Conservation (phyloP, 768 basidiomycete genomes). For the Plicaturopsis crispa region DNA sequence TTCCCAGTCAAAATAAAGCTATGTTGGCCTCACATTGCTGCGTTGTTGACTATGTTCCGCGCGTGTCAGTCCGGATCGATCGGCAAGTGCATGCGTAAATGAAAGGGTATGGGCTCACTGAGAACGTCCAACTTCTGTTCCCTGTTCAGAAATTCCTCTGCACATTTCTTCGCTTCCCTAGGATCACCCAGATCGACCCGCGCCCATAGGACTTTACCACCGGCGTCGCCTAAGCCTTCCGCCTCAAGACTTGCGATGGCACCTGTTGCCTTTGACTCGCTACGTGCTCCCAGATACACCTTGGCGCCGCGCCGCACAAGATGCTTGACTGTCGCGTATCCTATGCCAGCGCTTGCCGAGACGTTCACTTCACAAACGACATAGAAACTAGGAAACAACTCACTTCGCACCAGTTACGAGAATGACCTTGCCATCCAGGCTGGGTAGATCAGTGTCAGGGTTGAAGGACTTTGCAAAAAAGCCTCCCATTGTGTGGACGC, state of each 20-base stretch:
- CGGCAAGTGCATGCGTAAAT: neutral
- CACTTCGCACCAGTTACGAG: conserved; percentile 2
- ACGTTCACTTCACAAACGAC: neutral
- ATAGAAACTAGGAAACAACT: neutral
- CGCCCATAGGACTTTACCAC: conserved; percentile 41
- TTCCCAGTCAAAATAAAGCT: no score
- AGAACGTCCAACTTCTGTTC: conserved; percentile 51
- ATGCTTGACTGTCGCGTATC: conserved; percentile 41
- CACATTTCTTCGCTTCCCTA: conserved; percentile 36
- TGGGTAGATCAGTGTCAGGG: conserved; percentile 22
- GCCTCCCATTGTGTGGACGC: no score
- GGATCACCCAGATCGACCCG: conserved; percentile 46
- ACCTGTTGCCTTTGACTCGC: conserved; percentile 32
- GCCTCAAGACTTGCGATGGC: conserved; percentile 39
- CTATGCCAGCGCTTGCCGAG: conserved; percentile 45
- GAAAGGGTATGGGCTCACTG: conserved; percentile 22
- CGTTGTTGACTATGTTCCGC: conserved; percentile 43
- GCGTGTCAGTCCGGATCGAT: no score
- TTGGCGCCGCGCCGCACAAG: conserved; percentile 49
- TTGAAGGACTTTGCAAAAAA: conserved; percentile 15
- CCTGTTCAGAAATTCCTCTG: conserved; percentile 37
- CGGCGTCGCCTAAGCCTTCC: conserved; percentile 35
- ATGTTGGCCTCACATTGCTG: conserved; percentile 32
- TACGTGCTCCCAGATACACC: conserved; percentile 51
- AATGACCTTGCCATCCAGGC: neutral